Percentiles rank a stretch among this genome's conserved stretches.
phyloP scores from a whole-genome alignment of 2,329 filamentous ascomycete species.

The Capronia epimyces region DNA sequence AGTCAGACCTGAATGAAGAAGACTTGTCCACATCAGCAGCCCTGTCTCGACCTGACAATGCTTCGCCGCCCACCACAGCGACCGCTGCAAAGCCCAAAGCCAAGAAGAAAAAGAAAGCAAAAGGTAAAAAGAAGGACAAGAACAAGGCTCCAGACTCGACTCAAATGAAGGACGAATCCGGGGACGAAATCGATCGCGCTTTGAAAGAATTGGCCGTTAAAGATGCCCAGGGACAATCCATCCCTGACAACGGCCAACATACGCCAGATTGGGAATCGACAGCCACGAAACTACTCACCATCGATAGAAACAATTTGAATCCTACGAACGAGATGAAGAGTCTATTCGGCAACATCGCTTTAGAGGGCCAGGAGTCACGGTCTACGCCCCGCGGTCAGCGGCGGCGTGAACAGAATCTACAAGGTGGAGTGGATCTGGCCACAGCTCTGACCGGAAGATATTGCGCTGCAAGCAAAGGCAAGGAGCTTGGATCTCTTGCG shows the following conservation, averaged over 20 bases:
- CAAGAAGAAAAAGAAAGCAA: conserved; percentile 42
- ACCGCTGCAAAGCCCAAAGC: conserved; percentile 31
- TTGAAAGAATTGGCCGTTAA: conserved; percentile 54
- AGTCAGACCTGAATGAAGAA: too few species aligned
- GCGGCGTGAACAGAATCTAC: conserved; percentile 55
- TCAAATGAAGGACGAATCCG: conserved; percentile 30
- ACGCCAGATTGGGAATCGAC: conserved; percentile 38
- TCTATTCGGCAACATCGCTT: conserved; percentile 61
- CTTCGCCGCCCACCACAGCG: conserved; percentile 4
- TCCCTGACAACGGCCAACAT: conserved; percentile 27
- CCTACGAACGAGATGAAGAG: conserved; percentile 85
- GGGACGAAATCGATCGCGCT: conserved; percentile 64
- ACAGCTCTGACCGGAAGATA: conserved; percentile 52
- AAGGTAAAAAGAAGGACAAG: conserved; percentile 31
- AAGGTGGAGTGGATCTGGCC: conserved; percentile 46
- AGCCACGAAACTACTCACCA: conserved; percentile 51
- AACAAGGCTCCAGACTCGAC: conserved; percentile 44
- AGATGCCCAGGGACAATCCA: conserved; percentile 23
- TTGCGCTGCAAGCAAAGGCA: conserved; percentile 51
- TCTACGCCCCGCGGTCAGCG: conserved; percentile 42
- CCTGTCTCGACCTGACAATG: conserved; percentile 25
- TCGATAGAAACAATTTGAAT: conserved; percentile 71
- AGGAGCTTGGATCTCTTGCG: conserved; percentile 64
- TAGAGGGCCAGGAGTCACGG: conserved; percentile 54
- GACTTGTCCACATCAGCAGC: conserved; percentile 29